phyloP scores from a whole-genome alignment of 2,329 filamentous ascomycete genomes.

The Penicillium sp. region DNA sequence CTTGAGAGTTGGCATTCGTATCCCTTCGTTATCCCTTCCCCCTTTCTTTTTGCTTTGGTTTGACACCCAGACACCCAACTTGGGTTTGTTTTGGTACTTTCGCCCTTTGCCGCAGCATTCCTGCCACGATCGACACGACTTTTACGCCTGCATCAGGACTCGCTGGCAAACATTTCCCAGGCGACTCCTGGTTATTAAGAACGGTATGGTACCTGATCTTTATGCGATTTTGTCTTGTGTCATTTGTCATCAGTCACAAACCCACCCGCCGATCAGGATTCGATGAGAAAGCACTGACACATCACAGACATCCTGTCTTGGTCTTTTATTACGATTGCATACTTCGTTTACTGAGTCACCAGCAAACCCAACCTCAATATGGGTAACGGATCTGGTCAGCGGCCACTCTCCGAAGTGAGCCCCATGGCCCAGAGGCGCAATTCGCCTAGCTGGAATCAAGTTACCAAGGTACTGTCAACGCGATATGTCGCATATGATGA shows the following conservation, averaged over 20 bases:
- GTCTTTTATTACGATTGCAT: slow-evolving; percentile 1
- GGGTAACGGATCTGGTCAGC: slow-evolving; percentile 59
- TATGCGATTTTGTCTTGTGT: background rate
- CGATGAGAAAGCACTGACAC: slow-evolving; percentile 15
- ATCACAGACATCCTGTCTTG: slow-evolving; percentile 11
- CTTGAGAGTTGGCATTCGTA: slow-evolving; percentile 11
- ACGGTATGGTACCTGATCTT: slow-evolving; percentile 20
- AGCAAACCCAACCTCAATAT: slow-evolving; percentile 62
- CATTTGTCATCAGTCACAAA: background rate
- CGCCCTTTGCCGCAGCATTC: slow-evolving; percentile 25
- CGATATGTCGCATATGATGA: background rate
- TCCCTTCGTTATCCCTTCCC: slow-evolving; percentile 27
- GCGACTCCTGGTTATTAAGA: slow-evolving; percentile 15
- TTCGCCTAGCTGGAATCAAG: slow-evolving; percentile 85
- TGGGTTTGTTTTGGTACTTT: slow-evolving; percentile 13
- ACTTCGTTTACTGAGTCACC: background rate
- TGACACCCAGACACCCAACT: slow-evolving; percentile 8
- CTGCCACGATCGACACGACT: slow-evolving; percentile 26
- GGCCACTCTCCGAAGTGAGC: slow-evolving; percentile 85
- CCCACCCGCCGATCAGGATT: background rate
- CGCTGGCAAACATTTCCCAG: slow-evolving; percentile 19
- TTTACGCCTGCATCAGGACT: slow-evolving; percentile 16
- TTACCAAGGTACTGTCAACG: slow-evolving; percentile 60
- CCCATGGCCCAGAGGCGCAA: slow-evolving; percentile 84
- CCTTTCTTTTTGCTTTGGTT: slow-evolving; percentile 8